Conservation (phyloP, 257 asterid species). For the Solanum peruvianum region DNA sequence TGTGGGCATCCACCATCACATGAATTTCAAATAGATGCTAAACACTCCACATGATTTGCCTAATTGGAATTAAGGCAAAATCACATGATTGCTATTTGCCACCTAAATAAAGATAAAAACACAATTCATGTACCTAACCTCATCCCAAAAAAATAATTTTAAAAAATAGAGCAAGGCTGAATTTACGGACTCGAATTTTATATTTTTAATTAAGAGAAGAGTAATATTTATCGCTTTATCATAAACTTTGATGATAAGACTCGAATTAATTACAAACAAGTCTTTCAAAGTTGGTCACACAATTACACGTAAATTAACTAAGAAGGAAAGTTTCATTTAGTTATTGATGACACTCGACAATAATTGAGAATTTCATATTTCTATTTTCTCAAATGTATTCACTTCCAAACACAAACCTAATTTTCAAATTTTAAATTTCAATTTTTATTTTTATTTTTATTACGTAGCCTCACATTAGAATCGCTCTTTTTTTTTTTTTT, state of each 20-base stretch:
- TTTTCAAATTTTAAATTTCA: background rate
- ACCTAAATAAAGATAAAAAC: background rate
- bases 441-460: too few relatives aligned
- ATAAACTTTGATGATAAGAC: background rate
- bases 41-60: background rate
- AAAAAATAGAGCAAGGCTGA: background rate
- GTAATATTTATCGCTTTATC: background rate
- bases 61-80: background rate
- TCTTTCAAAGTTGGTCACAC: background rate
- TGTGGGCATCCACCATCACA: background rate
- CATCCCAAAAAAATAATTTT: background rate
- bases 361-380: background rate
- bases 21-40: background rate
- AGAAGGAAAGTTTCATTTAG: background rate
- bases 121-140: background rate
- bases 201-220: background rate
- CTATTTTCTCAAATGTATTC: too few relatives aligned
- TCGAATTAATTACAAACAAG: background rate
- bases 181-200: background rate
- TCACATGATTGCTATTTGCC: background rate
- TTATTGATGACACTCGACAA: background rate
- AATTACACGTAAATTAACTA: background rate
- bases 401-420: background rate
- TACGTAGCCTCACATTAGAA: background rate
- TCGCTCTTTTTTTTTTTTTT: background rate